Evolutionary conservation across 2,329 filamentous ascomycete species (phyloP), one percentile per base, ranked within the genome.

Genomic region (Pseudogymnoascus sp.): DNA sequence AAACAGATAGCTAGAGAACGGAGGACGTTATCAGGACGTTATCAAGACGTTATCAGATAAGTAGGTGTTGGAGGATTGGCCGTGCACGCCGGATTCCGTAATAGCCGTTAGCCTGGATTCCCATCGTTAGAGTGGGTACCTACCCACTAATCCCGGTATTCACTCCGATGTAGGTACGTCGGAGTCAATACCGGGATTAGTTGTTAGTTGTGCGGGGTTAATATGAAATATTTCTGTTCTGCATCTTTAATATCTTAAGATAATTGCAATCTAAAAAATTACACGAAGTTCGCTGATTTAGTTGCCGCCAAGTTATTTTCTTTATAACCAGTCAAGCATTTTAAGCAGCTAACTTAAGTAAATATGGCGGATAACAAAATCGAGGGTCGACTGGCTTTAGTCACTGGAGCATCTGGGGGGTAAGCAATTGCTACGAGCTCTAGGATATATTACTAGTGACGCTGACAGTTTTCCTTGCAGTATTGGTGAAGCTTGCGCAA

Each of bases 321-420:
- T 41, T 41, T 19, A 41, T 19, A 41, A 41, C 38, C 16, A 41
- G 16, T 41, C 8, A 41, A 11, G n/a, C 38, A 41, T 41, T 41
- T 40, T 11, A 41, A 41, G n/a, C 16, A 41, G 38, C 16, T 41
- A 41, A 41, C 40, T 43, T 24, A 22, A 43, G 19, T 2, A 24
- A 43, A 43, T 43, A 43, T 43, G 40, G 40, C 40, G 12, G 72
- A 77, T 56, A 82, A 82, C 66, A 76, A 80, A 59, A 75, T 86
- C 64, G 75, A 75, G 40, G 82, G 82, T 63, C 77, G 81, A 61
- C 73, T 86, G 46, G 84, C 83, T 50, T 76, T 87, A 7, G 79
- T 87, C 56, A 87, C 84, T 2, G 84, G 84, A 46, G 84, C 84
- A 56, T 86, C 83, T 61, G 83, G 83, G 68, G 84, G 84, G 84